A percentile compares a stretch with the other conserved stretches of the same genome.
Conservation (phyloP, 257 asterid species). For the Scutellaria minor region DNA sequence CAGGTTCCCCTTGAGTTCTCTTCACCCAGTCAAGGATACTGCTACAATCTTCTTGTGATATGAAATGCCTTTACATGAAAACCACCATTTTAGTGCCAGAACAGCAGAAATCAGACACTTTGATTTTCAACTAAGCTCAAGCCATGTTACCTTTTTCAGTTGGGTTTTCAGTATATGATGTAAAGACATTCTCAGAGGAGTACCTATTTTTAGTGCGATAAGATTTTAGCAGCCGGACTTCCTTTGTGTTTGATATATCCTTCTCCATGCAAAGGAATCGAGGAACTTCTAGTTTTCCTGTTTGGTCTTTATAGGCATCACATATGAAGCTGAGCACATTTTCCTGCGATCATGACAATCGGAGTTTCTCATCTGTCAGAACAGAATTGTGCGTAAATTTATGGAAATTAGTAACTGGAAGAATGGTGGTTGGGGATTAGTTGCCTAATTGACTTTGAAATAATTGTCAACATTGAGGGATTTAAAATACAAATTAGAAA, state of each 20-base stretch:
- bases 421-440: neutral
- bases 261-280: slow-evolving; percentile 70
- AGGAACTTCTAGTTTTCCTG: slow-evolving; percentile 64
- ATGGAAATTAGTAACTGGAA: neutral
- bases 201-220: slow-evolving; percentile 84
- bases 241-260: slow-evolving; percentile 57
- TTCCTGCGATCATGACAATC: slow-evolving; percentile 54
- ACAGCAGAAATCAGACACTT: neutral
- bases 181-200: slow-evolving; percentile 1
- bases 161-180: neutral
- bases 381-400: neutral
- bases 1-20: slow-evolving; percentile 46
- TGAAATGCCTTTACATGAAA: slow-evolving; percentile 64
- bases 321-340: slow-evolving; percentile 68
- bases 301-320: slow-evolving; percentile 59
- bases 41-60: slow-evolving; percentile 59
- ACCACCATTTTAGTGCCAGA: slow-evolving; percentile 20
- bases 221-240: slow-evolving; percentile 58
- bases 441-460: neutral
- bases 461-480: neutral
- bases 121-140: neutral
- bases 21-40: slow-evolving; percentile 77
- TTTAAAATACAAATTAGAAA: too few relatives aligned
- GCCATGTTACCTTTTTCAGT: neutral
- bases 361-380: slow-evolving; percentile 5